Base-by-base conservation (phyloP, 2,329 filamentous ascomycete species). In the Polychaeton citri region DNA sequence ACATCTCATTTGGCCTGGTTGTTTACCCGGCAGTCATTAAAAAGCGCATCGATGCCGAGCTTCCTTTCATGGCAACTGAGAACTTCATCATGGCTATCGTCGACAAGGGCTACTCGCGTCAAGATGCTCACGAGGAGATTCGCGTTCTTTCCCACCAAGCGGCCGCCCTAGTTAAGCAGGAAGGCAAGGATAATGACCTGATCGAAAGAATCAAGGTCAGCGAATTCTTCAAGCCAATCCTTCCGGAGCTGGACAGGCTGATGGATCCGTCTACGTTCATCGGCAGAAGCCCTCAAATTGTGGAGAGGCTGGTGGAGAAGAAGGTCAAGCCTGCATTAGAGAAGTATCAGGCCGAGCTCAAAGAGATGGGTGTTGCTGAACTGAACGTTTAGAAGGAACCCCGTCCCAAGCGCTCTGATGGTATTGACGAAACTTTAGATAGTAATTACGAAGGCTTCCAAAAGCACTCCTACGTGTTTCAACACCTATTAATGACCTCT, bases 41-140 rank as follows among this genome's bases (percentile, higher is more conserved):
- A 41, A 66, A 70, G 39, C 76, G 71, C 43, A 66, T 92, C 32
- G 70, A 76, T 47, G 71, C 77, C 42, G 82, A 92, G 60, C 72
- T 95, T 10, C 87, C 87, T 1, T 93, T 94, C 62, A 55, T 53
- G 47, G 53, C 56, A 36, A 60, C 49, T 12, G 65, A 72, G 53
- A 69, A 71, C 46, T 77, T 86, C 54, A 82, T 87, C 55, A 86
- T 92, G 82, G 76, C 74, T 46, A 68, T 88, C 38, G 74, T 79
- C 19, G 73, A 75, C 38, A 71, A 77, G 51, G 83, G 82, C 20
- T 71, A 66, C 19, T 81, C 74, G 7, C 67, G 85, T 34, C 84
- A 92, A 56, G 82, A 87, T 37, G 80, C 83, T 1, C 86, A 94
- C 60, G 86, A 94, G 63, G 65, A 88, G 59, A 87, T 94, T 50